Base-by-base conservation (phyloP, 495 filamentous ascomycete genomes). In the Penicillium desertorum region DNA sequence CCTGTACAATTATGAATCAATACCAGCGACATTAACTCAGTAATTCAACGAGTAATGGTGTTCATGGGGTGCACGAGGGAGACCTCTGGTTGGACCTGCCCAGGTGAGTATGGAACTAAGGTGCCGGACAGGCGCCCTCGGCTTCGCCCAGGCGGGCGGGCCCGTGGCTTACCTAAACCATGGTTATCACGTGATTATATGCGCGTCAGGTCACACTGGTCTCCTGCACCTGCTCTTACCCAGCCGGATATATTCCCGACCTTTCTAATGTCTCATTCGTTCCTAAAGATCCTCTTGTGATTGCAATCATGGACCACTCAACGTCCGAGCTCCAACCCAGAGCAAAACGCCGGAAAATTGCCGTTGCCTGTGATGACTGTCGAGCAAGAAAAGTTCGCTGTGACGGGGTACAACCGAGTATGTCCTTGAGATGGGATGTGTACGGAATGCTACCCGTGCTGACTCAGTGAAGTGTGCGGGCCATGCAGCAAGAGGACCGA, bases 291-390 rank as follows among this genome's bases (percentile, higher is more conserved):
- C 10, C 27, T 23, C 32, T 5, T 9, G 16, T 3, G 10, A 37
- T 3, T 30, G 41, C 32, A 19, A 54, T 37, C 12, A 51, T 42
- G 46, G 41, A 44, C n/a, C 16, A n/a, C 16, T 37, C 37, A 19
- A 3, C 32, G 17, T 14, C 51, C 8, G 7, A 43, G 19, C 19
- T 27, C 5, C 43, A 37, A 8, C 19, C 49, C 5, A 43, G 45
- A 47, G 8, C 42, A 12, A 76, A 75, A 44, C 69, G 71, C 7
- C 70, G 69, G 5, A 76, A 76, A 46, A 65, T 75, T 20, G 54
- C 71, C 1, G 63, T 74, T 5, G 72, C 72, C 5, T 76, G 74
- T 43, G 72, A 76, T 49, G 68, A 71, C 41, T 76, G 74, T 56
- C 71, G 72, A 1, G 45, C 60, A 4, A 68, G 68, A 20, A 75